Conservation (phyloP, 163 green algal species). For the Volvox carteri region DNA sequence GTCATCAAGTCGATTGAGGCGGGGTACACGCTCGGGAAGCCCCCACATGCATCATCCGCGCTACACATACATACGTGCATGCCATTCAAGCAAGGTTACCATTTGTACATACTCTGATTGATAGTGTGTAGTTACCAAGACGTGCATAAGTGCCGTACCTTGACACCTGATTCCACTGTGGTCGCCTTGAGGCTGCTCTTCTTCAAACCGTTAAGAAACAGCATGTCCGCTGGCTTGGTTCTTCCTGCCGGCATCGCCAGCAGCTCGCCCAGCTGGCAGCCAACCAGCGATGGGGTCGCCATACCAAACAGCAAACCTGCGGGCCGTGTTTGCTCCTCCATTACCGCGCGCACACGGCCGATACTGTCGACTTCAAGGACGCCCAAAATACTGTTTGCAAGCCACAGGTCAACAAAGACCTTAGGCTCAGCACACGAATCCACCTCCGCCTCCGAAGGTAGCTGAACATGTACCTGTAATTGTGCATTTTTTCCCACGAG, state of each 20-base stretch:
- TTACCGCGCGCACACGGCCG: not conserved
- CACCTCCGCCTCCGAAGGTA: not conserved
- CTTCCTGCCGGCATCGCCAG: conserved; percentile 14
- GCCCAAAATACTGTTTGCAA: not conserved
- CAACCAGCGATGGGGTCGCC: not conserved
- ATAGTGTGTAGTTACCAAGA: no score
- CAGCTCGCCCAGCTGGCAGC: not conserved
- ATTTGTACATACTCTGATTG: no score
- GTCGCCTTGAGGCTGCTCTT: conserved; percentile 53
- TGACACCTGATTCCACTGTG: conserved; percentile 5
- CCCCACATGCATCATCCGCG: no score
- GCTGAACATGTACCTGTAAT: conserved; percentile 11
- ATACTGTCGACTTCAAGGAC: conserved; percentile 19
- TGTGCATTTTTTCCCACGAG: no score
- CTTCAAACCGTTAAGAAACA: conserved; percentile 22
- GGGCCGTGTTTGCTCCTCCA: conserved; percentile 32
- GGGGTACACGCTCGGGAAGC: no score
- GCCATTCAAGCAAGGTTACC: no score
- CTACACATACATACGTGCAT: no score
- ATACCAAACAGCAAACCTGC: conserved; percentile 51
- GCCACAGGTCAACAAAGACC: conserved; percentile 37
- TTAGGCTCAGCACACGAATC: not conserved
- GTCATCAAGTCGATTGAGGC: no score
- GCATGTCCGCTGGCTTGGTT: not conserved
- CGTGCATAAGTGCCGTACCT: conserved; percentile 11